These are phyloP conservation scores for Vinca minor DNA, from an alignment of 257 asterid species.

Conservation along the genomic window DNA sequence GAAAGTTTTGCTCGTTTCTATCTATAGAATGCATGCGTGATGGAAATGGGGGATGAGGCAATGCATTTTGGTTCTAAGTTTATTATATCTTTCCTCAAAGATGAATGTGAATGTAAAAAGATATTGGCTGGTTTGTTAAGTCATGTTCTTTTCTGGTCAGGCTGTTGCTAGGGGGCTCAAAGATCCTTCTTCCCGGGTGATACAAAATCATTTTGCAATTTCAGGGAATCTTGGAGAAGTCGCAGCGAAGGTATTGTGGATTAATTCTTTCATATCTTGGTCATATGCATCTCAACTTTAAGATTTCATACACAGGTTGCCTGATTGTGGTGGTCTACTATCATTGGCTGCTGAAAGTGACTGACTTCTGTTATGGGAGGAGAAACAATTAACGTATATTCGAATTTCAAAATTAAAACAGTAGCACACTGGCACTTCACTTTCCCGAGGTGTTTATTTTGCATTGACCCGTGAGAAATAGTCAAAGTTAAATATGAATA, in stretches of 20 bases:
- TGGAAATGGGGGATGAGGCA: not conserved
- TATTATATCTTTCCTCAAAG: not conserved
- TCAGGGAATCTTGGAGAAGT: slow-evolving; percentile 85
- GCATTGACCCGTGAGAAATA: not conserved
- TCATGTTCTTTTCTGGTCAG: slow-evolving; percentile 34
- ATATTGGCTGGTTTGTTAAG: slow-evolving; percentile 1
- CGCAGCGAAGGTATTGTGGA: slow-evolving; percentile 68
- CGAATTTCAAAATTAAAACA: not conserved
- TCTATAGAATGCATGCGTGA: not conserved
- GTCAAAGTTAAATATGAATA: not conserved
- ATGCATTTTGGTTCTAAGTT: not conserved
- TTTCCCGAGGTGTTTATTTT: not conserved
- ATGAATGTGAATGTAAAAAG: not conserved
- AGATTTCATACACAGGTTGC: not conserved
- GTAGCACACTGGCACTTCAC: not conserved
- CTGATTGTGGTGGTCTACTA: not conserved
- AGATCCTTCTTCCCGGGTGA: slow-evolving; percentile 94
- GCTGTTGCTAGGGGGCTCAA: slow-evolving; percentile 94
- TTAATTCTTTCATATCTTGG: slow-evolving; percentile 1
- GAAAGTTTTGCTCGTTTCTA: not conserved
- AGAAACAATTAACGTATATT: not conserved
- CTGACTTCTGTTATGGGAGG: not conserved
- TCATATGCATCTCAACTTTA: not conserved
- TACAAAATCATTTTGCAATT: slow-evolving; percentile 88
- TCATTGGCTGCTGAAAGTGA: not conserved